A percentile compares a stretch with the other conserved stretches of the same genome.
Evolutionary conservation across 2,329 filamentous ascomycete species (phyloP).

Genomic region (Nothomitra cinnamomea): DNA sequence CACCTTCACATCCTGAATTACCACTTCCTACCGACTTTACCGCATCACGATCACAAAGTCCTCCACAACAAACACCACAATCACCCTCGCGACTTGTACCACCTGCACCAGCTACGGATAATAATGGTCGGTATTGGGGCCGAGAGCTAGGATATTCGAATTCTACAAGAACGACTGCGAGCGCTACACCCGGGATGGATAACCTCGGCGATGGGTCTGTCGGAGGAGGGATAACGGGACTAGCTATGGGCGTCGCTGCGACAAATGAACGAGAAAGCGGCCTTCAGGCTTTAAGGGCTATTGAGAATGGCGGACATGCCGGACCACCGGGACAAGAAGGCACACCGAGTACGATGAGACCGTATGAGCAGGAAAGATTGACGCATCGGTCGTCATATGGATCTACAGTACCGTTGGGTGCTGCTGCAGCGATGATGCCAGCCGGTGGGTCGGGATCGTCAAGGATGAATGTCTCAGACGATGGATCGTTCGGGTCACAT

Average conservation of each 20-base stretch:
- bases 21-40: conserved; percentile 3
- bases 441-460: conserved; percentile 19
- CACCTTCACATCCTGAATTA: background rate
- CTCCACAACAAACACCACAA: background rate
- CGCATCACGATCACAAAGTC: background rate
- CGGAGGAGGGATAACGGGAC: conserved; percentile 47
- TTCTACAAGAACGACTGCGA: conserved; percentile 20
- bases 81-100: background rate
- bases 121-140: conserved; percentile 3
- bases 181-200: conserved; percentile 44
- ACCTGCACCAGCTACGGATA: background rate
- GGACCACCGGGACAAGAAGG: background rate
- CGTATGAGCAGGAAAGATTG: background rate
- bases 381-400: conserved; percentile 13
- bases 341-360: background rate
- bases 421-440: conserved; percentile 15
- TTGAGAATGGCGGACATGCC: conserved; percentile 11
- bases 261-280: conserved; percentile 47
- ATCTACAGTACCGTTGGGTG: conserved; percentile 21
- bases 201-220: conserved; percentile 46
- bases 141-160: conserved; percentile 13
- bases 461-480: conserved; percentile 6
- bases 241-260: conserved; percentile 49
- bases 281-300: conserved; percentile 38
- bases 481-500: conserved; percentile 24